Base-by-base conservation (phyloP, 1,139 yeast species). In the Blastobotrys proliferans region DNA sequence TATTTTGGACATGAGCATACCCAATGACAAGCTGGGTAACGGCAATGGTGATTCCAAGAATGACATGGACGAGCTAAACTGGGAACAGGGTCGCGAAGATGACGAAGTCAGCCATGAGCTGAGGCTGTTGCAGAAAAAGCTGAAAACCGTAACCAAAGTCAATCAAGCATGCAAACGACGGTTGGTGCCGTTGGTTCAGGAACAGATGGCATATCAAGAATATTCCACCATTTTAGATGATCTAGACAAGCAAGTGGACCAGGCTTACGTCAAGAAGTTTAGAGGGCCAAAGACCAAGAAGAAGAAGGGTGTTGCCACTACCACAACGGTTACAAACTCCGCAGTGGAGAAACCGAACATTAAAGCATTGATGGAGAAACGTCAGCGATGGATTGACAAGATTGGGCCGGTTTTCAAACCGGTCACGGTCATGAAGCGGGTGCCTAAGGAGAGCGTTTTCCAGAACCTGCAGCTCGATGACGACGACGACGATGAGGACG, bases 171-270 rank as follows among this genome's bases (percentile, higher is more conserved):
- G 90, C 49, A 85, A 85, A 59, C 74, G 77, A 51, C 68, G 70
- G 35, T 62, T 94, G 40, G 67, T 81, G 21, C 94, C 95, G 0
- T 56, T 83, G 0, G 74, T 90, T n/a, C 92, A 88, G 56, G 94
- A 85, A 49, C 95, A 86, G 56, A 73, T 94, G 56, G 97, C 97
- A 20, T 92, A 92, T 77, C 97, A 92, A 61, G 98, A 94, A 61
- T 94, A 87, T 61, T 71, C 81, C 45, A 84, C 94, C 11, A 88
- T 94, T 44, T 66, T 90, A 49, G 97, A 92, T 46, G 97, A 92
- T 60, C 71, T 94, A 53, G 97, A 94, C 62, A 92, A 90, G 60
- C 98, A 94, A 64, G 92, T 92, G 21, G 98, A 94, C 61, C 97
- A 87, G 63, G 92, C 95, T 10, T 92, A 88, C 60, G 69, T 84